These are phyloP conservation scores for Trypanosomatidae sp. DNA, from an alignment of 208 protist species.

Conservation along the genomic window DNA sequence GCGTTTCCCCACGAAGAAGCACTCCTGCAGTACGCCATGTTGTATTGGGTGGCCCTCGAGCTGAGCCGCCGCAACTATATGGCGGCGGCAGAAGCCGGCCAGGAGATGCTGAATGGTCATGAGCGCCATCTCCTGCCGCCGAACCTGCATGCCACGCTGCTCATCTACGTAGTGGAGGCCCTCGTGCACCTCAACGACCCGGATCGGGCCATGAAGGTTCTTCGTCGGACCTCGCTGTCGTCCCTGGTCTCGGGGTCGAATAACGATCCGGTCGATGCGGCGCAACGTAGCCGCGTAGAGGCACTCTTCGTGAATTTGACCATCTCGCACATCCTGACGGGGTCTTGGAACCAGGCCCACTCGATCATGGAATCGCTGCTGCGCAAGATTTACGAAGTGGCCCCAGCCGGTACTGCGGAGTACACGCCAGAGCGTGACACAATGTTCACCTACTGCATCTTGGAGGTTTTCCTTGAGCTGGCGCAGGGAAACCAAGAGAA, in stretches of 20 bases:
- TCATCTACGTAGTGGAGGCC: slow-evolving; percentile 84
- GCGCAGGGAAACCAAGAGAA: slow-evolving; percentile 85
- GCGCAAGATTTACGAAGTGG: slow-evolving; percentile 67
- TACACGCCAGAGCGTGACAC: slow-evolving; percentile 63
- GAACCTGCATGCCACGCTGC: slow-evolving; percentile 69
- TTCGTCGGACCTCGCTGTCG: slow-evolving; percentile 66
- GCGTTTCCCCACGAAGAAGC: slow-evolving; percentile 59
- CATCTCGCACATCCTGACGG: slow-evolving; percentile 80
- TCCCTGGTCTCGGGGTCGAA: slow-evolving; percentile 48
- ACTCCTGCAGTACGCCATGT: slow-evolving; percentile 69
- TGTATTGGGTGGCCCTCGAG: slow-evolving; percentile 82
- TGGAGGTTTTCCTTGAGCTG: slow-evolving; percentile 82
- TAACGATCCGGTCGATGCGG: slow-evolving; percentile 44
- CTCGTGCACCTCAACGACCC: slow-evolving; percentile 84
- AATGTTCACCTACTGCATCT: slow-evolving; percentile 74
- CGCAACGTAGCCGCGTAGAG: slow-evolving; percentile 81
- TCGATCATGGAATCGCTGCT: slow-evolving; percentile 80
- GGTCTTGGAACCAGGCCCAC: slow-evolving; percentile 85
- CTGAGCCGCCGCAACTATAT: slow-evolving; percentile 76
- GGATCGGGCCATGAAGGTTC: slow-evolving; percentile 66
- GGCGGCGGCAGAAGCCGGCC: slow-evolving; percentile 62
- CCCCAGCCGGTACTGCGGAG: slow-evolving; percentile 38
- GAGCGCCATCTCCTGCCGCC: slow-evolving; percentile 55
- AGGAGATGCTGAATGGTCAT: slow-evolving; percentile 70
- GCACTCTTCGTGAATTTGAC: slow-evolving; percentile 85